These are phyloP conservation scores for Collariella sp. DNA, from an alignment of 495 filamentous ascomycete species.

Conservation along the genomic window DNA sequence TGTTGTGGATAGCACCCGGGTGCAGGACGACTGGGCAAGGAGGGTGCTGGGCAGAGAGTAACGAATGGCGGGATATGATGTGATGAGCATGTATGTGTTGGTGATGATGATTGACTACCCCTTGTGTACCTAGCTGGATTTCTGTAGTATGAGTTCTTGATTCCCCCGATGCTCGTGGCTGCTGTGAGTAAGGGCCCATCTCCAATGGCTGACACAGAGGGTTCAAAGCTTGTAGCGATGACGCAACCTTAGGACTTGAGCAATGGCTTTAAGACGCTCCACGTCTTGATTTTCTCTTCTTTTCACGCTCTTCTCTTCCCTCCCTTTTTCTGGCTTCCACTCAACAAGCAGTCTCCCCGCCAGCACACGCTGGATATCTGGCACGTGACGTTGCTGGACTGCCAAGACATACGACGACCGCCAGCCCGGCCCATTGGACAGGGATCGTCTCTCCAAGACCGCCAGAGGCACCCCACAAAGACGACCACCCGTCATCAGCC, in stretches of 20 bases:
- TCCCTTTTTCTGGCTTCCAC: background rate
- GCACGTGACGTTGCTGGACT: slow-evolving; percentile 23
- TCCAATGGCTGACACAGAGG: background rate
- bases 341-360: too few species aligned
- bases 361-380: too few species aligned
- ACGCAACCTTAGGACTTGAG: too few species aligned
- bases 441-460: slow-evolving; percentile 18
- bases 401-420: slow-evolving; percentile 3
- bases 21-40: slow-evolving; percentile 77
- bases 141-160: background rate
- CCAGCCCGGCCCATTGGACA: background rate
- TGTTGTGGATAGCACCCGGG: slow-evolving; percentile 66
- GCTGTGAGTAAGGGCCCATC: too few species aligned
- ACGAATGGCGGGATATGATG: slow-evolving; percentile 12
- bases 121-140: background rate
- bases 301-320: background rate
- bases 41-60: slow-evolving; percentile 65
- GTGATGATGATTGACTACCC: slow-evolving; percentile 4
- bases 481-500: slow-evolving; percentile 5
- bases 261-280: too few species aligned
- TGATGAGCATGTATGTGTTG: background rate
- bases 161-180: background rate
- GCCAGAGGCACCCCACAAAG: slow-evolving; percentile 20
- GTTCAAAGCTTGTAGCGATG: too few species aligned
- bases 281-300: too few species aligned